A percentile compares a stretch with the other conserved stretches of the same genome.
These are phyloP conservation scores for Monosporascus sp. DNA, from an alignment of 2,329 filamentous ascomycete species.

Conservation along the genomic window DNA sequence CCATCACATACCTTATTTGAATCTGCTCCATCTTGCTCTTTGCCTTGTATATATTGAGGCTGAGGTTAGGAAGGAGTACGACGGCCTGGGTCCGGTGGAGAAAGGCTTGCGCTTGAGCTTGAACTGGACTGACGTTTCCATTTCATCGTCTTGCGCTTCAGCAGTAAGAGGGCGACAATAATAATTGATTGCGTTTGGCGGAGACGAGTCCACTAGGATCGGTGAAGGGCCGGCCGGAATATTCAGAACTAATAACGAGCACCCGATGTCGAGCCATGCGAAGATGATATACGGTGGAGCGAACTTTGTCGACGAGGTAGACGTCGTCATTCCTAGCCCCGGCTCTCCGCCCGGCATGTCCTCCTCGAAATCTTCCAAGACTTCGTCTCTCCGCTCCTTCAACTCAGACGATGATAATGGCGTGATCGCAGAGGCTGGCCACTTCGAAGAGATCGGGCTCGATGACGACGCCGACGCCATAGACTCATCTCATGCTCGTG, in stretches of 20 bases:
- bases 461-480: constrained; percentile 56
- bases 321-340: constrained; percentile 40
- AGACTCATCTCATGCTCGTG: constrained; percentile 27
- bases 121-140: background rate
- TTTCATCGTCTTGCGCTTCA: background rate
- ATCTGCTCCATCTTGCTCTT: too few species aligned
- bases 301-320: constrained; percentile 26
- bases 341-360: constrained; percentile 75
- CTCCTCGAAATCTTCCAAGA: constrained; percentile 81
- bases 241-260: background rate
- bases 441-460: constrained; percentile 92
- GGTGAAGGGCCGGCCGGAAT: background rate
- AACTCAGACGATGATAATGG: constrained; percentile 67
- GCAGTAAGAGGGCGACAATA: too few species aligned
- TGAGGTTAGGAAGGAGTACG: background rate
- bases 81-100: background rate
- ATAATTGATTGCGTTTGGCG: background rate
- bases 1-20: too few species aligned
- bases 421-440: constrained; percentile 64
- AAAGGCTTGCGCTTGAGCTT: background rate
- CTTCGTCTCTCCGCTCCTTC: constrained; percentile 79
- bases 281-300: constrained; percentile 37
- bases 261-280: constrained; percentile 15
- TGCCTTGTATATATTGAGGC: too few species aligned
- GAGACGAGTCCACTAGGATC: background rate